A percentile compares a stretch with the other conserved stretches of the same genome.
Conservation (phyloP, 345 rosid species). For the Aurinia saxatilis region DNA sequence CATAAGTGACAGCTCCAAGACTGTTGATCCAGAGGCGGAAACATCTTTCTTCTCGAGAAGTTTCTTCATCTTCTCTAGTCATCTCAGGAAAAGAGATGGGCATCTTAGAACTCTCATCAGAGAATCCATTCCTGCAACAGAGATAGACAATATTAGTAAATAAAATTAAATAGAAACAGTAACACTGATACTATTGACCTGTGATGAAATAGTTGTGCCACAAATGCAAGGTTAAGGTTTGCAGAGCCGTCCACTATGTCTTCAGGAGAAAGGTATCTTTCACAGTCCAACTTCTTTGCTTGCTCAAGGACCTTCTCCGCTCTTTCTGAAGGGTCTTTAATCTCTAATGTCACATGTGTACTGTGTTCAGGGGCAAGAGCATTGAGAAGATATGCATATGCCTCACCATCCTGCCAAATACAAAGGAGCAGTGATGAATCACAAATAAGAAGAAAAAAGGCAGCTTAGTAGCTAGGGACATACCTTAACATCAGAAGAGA, state of each 20-base stretch:
- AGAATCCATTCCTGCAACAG: constrained; percentile 61
- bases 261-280: constrained; percentile 58
- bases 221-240: constrained; percentile 94
- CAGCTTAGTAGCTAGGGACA: background rate
- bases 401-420: constrained; percentile 68
- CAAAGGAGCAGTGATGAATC: background rate
- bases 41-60: constrained; percentile 84
- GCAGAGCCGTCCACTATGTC: constrained; percentile 91
- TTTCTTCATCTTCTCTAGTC: constrained; percentile 77
- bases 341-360: constrained; percentile 31
- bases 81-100: constrained; percentile 51
- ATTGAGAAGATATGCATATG: constrained; percentile 72
- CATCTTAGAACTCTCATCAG: constrained; percentile 42
- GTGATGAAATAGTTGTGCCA: constrained; percentile 78
- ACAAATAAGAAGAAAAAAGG: background rate
- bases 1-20: constrained; percentile 58
- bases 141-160: background rate
- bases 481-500: constrained; percentile 87
- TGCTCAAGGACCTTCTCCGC: constrained; percentile 67
- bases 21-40: constrained; percentile 91
- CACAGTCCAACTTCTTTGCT: constrained; percentile 80
- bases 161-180: background rate
- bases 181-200: constrained; percentile 27
- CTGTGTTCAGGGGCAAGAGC: constrained; percentile 70
- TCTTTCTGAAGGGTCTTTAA: constrained; percentile 54